Evolutionary conservation across 495 filamentous ascomycete species (phyloP), one percentile per base, ranked within the genome.

Genomic region (Pyronema domesticum): DNA sequence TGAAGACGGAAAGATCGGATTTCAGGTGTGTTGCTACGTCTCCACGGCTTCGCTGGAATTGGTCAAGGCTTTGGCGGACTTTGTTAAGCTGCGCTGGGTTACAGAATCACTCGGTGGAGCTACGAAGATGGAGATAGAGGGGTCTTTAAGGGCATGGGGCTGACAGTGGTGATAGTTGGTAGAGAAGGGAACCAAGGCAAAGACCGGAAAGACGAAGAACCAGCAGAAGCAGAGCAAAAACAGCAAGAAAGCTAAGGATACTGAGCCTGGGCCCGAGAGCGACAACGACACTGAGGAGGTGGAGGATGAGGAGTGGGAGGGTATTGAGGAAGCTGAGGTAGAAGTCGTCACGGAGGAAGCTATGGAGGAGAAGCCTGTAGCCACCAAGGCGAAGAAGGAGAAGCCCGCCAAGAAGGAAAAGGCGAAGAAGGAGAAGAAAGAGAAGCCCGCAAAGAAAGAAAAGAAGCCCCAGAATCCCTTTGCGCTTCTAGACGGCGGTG

Each of bases 261-360:
- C 68, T 39, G 55, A 6, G 7, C 30, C 11, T 50, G 33, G 43
- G 11, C 1, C 11, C 18, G 39, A 43, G 42, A 42, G 13, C 17
- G 23, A 37, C 9, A 10, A 14, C 43, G 17, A 49, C 15, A 13
- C 5, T 9, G 15, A 33, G 4, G 51, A 57, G 18, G 55, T 51
- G 3, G 57, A 60, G 2, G 72, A 72, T n/a, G 72, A 76, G 14
- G 76, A 79, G 65, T 80, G 79, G 73, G 59, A 63, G 42, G 78
- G 78, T 0, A 74, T 80, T 59, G 69, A 67, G 47, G 72, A 75
- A 53, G 68, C 66, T 30, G 70, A 72, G 53, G 54, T 59, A 7
- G n/a, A 43, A 6, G 39, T 2, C 13, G 6, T 6, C 17, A n/a
- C 17, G 23, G 23, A 30, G 19, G 19, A 50, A 17, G 8, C 30